Percentiles rank a stretch among this genome's conserved stretches.
Conservation (phyloP, 176 grass and related monocot species). For the Musa itinerans region DNA sequence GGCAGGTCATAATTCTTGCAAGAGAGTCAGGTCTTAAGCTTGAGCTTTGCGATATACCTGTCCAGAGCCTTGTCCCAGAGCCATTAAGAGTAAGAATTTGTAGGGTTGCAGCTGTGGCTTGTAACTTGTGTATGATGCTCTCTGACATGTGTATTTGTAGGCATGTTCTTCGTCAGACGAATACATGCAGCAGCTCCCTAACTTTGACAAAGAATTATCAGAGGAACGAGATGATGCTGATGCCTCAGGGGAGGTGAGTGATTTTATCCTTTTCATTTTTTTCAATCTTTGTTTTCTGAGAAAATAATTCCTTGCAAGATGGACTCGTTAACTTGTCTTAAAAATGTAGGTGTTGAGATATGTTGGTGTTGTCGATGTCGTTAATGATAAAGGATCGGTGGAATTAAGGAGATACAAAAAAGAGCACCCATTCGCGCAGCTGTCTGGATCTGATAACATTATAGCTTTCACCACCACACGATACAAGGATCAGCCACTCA, state of each 20-base stretch:
- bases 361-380: slow-evolving; percentile 58
- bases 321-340: slow-evolving; percentile 11
- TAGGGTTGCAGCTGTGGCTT: not conserved
- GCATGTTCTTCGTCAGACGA: slow-evolving; percentile 64
- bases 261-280: not conserved
- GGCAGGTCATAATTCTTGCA: slow-evolving; percentile 86
- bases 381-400: slow-evolving; percentile 50
- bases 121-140: not conserved
- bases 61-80: slow-evolving; percentile 76
- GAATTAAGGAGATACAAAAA: slow-evolving; percentile 65
- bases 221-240: slow-evolving; percentile 58
- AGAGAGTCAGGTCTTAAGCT: slow-evolving; percentile 89
- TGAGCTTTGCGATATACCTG: slow-evolving; percentile 85
- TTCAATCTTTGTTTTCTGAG: too few relatives aligned
- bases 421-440: slow-evolving; percentile 81
- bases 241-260: slow-evolving; percentile 55
- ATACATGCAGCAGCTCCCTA: slow-evolving; percentile 76
- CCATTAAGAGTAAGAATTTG: slow-evolving; percentile 44
- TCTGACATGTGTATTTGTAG: slow-evolving; percentile 25
- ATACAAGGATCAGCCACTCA: slow-evolving; percentile 83
- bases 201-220: slow-evolving; percentile 61
- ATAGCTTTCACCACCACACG: slow-evolving; percentile 89
- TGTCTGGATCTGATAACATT: slow-evolving; percentile 84
- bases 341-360: slow-evolving; percentile 69
- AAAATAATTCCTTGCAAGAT: not conserved